Evolutionary conservation across 257 asterid genomes (phyloP).

Genomic region (Handroanthus guayacan): DNA sequence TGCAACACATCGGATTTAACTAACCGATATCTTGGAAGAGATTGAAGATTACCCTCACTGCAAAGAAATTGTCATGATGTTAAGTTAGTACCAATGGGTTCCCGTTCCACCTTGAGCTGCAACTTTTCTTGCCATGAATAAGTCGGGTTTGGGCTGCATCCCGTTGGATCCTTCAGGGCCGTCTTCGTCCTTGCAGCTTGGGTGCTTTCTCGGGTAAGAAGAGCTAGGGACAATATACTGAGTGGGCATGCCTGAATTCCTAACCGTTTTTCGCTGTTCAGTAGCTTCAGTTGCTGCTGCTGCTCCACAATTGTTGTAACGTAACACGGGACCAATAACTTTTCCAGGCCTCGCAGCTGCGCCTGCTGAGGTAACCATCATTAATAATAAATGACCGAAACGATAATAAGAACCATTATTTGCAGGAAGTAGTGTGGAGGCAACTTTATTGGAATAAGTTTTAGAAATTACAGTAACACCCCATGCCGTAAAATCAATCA

Average conservation of each 20-base stretch:
- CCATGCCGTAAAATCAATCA: no score
- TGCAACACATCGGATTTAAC: conserved; percentile 10
- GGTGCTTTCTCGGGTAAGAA: conserved; percentile 52
- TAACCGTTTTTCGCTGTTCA: conserved; percentile 65
- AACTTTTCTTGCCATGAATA: conserved; percentile 46
- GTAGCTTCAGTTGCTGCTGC: conserved; percentile 55
- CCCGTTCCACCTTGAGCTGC: conserved; percentile 53
- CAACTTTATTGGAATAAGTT: no score
- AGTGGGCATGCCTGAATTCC: conserved; percentile 66
- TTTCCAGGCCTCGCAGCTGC: conserved; percentile 88
- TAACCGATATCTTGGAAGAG: conserved; percentile 9
- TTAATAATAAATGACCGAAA: no score
- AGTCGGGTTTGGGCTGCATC: conserved; percentile 52
- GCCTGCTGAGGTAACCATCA: conserved; percentile 50
- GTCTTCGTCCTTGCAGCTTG: conserved; percentile 52
- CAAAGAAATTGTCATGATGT: conserved; percentile 18
- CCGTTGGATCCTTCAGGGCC: conserved; percentile 45
- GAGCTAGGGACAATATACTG: conserved; percentile 66
- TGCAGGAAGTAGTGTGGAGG: not conserved
- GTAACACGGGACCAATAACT: conserved; percentile 72
- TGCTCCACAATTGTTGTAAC: conserved; percentile 62
- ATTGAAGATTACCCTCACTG: not conserved
- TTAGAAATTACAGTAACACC: no score
- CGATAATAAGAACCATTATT: not conserved
- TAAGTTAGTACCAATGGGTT: conserved; percentile 51